Evolutionary conservation across 441 rosid species (phyloP).

Genomic region (Corymbia citriodora): DNA sequence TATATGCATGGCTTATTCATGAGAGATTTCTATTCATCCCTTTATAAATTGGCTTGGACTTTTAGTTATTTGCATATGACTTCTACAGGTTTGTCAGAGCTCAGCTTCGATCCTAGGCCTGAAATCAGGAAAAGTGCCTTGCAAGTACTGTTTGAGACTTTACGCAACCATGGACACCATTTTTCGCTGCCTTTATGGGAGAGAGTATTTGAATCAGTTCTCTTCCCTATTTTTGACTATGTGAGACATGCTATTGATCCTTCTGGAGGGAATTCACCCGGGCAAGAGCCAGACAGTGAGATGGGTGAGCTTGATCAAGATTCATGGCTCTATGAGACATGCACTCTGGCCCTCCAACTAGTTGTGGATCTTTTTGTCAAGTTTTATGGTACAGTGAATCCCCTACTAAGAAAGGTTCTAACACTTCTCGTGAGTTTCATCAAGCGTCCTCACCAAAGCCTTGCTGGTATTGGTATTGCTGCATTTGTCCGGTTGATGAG

Average conservation of each 20-base stretch:
- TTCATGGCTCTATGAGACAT: slow-evolving; percentile 99
- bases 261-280: slow-evolving; percentile 66
- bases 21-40: background rate
- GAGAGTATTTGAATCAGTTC: slow-evolving; percentile 86
- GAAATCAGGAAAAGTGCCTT: slow-evolving; percentile 98
- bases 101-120: slow-evolving; percentile 98
- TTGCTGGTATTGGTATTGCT: slow-evolving; percentile 99
- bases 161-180: slow-evolving; percentile 96
- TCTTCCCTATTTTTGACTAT: slow-evolving; percentile 98
- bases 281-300: slow-evolving; percentile 54
- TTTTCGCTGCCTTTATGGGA: slow-evolving; percentile 93
- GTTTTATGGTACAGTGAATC: slow-evolving; percentile 90
- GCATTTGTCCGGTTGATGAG: slow-evolving; percentile 99
- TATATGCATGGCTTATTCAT: background rate
- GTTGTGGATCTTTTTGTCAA: slow-evolving; percentile 99
- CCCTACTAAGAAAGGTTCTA: slow-evolving; percentile 86
- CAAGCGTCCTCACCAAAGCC: slow-evolving; percentile 99
- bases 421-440: slow-evolving; percentile 90
- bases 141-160: slow-evolving; percentile 86
- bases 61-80: background rate
- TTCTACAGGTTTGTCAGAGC: slow-evolving; percentile 92
- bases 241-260: slow-evolving; percentile 99
- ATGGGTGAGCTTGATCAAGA: slow-evolving; percentile 85
- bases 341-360: slow-evolving; percentile 97
- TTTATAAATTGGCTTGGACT: background rate